Evolutionary conservation across 306 rosid genomes (phyloP).

Genomic region (Vigna reflexopilosa): DNA sequence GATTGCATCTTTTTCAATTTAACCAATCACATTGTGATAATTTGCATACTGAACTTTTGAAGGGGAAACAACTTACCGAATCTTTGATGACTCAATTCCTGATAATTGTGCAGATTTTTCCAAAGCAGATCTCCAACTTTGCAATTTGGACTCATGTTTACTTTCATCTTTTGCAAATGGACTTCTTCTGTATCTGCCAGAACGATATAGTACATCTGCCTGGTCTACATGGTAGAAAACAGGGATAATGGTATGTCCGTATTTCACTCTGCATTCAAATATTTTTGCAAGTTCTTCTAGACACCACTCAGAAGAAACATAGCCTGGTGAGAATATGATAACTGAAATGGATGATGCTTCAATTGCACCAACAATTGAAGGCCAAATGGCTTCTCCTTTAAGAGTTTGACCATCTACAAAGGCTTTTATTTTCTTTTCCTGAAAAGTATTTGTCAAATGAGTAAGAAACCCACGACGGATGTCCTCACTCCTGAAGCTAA

Average conservation of each 20-base stretch:
- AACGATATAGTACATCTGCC: constrained; percentile 12
- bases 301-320: constrained; percentile 31
- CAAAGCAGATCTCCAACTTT: constrained; percentile 24
- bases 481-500: too few relatives aligned
- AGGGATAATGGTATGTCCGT: background rate
- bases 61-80: background rate
- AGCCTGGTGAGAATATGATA: constrained; percentile 29
- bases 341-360: background rate
- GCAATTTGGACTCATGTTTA: background rate
- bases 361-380: background rate
- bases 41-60: too few relatives aligned
- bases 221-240: constrained; percentile 26
- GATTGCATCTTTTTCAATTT: too few relatives aligned
- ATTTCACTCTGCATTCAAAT: background rate
- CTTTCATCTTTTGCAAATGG: background rate
- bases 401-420: too few relatives aligned
- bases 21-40: too few relatives aligned
- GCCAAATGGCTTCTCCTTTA: too few relatives aligned
- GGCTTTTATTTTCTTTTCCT: too few relatives aligned
- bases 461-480: too few relatives aligned
- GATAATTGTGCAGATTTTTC: background rate
- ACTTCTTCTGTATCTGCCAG: background rate
- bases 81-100: background rate
- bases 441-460: too few relatives aligned
- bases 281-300: constrained; percentile 30